Evolutionary conservation across 345 rosid genomes (phyloP).

Genomic region (Salix arbutifolia): DNA sequence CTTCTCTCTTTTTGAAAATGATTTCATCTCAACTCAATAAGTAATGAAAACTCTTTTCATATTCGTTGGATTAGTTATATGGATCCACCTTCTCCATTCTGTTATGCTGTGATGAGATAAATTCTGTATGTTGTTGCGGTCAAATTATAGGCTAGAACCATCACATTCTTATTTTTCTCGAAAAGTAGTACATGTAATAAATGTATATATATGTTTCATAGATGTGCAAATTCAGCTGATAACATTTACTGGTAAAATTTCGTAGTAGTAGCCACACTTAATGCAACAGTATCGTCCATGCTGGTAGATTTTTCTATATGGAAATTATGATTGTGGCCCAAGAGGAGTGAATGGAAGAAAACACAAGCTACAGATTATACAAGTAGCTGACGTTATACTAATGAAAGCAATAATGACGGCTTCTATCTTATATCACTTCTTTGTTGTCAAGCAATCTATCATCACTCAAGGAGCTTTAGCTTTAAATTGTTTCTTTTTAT

Average conservation of each 20-base stretch:
- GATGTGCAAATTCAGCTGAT: not conserved
- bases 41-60: not conserved
- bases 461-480: not conserved
- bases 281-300: not conserved
- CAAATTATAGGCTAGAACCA: not conserved
- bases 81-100: not conserved
- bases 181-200: not conserved
- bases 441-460: not conserved
- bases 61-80: not conserved
- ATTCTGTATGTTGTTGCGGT: not conserved
- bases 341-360: constrained; percentile 1
- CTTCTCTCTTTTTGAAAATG: not conserved
- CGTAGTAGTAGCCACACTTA: not conserved
- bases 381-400: constrained; percentile 17
- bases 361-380: constrained; percentile 34
- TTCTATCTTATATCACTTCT: not conserved
- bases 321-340: constrained; percentile 34
- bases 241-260: too few species aligned
- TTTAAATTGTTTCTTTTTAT: not conserved
- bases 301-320: constrained; percentile 18
- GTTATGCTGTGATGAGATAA: not conserved
- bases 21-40: not conserved
- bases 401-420: not conserved
- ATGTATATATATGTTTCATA: not conserved
- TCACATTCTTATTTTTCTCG: not conserved